phyloP scores from a whole-genome alignment of 768 basidiomycete species.

The Neoboletus subvelutipes region DNA sequence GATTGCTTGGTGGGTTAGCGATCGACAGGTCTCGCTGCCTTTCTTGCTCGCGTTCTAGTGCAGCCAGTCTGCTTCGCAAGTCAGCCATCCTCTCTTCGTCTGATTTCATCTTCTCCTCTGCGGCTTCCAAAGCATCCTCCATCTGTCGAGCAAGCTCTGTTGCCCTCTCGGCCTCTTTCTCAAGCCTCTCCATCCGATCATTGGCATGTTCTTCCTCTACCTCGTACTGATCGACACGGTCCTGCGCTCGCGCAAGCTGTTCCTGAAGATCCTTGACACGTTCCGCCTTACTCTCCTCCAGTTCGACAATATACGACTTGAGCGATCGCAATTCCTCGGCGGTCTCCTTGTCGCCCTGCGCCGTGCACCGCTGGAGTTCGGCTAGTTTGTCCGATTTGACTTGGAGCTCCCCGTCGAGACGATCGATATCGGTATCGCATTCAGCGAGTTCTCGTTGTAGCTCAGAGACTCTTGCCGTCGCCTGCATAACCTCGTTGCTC shows the following conservation, averaged over 20 bases:
- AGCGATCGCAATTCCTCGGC: slow-evolving; percentile 38
- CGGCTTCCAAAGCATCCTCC: slow-evolving; percentile 74
- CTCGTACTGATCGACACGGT: slow-evolving; percentile 44
- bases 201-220: slow-evolving; percentile 47
- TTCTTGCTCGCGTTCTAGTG: slow-evolving; percentile 61
- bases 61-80: slow-evolving; percentile 49
- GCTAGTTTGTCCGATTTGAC: slow-evolving; percentile 28
- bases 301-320: slow-evolving; percentile 53
- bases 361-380: slow-evolving; percentile 27
- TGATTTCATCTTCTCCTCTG: slow-evolving; percentile 65
- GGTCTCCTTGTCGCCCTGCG: slow-evolving; percentile 23
- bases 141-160: slow-evolving; percentile 61
- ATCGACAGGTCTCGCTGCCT: slow-evolving; percentile 25
- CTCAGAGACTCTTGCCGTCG: slow-evolving; percentile 36
- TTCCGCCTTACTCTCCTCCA: slow-evolving; percentile 56
- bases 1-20: slow-evolving; percentile 34
- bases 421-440: slow-evolving; percentile 32
- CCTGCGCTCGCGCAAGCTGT: slow-evolving; percentile 48
- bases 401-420: slow-evolving; percentile 45
- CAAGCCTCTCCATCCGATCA: slow-evolving; percentile 50
- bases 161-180: slow-evolving; percentile 51
- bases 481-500: slow-evolving; percentile 30
- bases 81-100: slow-evolving; percentile 56
- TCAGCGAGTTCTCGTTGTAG: slow-evolving; percentile 47
- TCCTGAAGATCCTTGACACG: slow-evolving; percentile 57